Evolutionary conservation across 2,329 filamentous ascomycete species (phyloP).

Genomic region (Colletotrichum paranaense): DNA sequence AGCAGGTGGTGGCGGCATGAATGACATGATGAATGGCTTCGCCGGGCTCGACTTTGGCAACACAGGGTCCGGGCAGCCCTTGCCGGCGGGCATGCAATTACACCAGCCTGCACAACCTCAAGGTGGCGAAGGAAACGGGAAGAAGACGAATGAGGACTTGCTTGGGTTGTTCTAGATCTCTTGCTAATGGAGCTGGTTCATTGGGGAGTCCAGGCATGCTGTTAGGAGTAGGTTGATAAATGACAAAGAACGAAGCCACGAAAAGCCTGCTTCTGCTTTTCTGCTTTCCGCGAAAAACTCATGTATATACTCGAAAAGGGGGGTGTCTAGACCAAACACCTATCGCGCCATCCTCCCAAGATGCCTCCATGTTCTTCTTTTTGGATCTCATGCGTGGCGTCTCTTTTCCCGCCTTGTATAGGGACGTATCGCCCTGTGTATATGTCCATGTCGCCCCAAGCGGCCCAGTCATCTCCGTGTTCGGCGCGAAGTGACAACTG

Average conservation of each 20-base stretch:
- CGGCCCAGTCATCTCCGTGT: neutral
- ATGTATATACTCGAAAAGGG: constrained; percentile 21
- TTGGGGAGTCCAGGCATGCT: constrained; percentile 34
- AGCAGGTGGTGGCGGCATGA: constrained; percentile 70
- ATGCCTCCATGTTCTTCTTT: neutral
- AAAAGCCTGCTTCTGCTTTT: constrained; percentile 33
- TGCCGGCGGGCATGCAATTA: constrained; percentile 72
- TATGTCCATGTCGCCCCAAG: neutral
- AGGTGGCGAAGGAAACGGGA: constrained; percentile 52
- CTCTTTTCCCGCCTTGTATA: neutral
- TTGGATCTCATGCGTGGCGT: neutral
- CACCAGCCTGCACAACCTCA: constrained; percentile 48
- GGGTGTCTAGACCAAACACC: constrained; percentile 9
- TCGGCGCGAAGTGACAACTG: neutral
- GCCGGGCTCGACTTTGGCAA: constrained; percentile 81
- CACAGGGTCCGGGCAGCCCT: constrained; percentile 64
- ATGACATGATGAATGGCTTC: constrained; percentile 92
- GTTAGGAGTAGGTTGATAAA: constrained; percentile 36
- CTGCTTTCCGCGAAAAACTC: neutral
- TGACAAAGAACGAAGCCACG: constrained; percentile 35
- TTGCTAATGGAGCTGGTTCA: constrained; percentile 14
- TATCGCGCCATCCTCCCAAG: constrained; percentile 16
- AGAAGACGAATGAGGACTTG: constrained; percentile 73
- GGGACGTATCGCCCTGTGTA: neutral
- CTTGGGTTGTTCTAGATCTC: constrained; percentile 53